These are phyloP conservation scores for Gynostemma pentaphyllum DNA, from an alignment of 306 rosid species.

Conservation along the genomic window DNA sequence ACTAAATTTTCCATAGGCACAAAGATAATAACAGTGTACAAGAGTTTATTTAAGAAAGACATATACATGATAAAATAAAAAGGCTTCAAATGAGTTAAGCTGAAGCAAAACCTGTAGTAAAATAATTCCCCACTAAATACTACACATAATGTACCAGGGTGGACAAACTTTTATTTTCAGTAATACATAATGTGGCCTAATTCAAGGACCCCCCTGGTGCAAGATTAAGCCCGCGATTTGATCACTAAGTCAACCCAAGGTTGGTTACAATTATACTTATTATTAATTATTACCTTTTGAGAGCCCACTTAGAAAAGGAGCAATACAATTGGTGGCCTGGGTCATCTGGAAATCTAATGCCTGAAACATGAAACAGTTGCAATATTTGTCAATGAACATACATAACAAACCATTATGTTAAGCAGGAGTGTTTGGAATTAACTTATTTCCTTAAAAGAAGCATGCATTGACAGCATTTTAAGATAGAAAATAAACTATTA, in stretches of 20 bases:
- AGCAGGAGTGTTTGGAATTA: neutral
- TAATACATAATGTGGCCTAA: neutral
- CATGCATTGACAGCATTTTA: neutral
- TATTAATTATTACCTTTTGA: conserved; percentile 46
- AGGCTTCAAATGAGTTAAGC: neutral
- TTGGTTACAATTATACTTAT: neutral
- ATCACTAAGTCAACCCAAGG: neutral
- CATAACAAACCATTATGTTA: conserved; percentile 11
- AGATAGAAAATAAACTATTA: neutral
- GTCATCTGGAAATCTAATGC: conserved; percentile 37
- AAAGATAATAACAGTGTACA: neutral
- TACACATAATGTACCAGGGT: neutral
- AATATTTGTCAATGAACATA: conserved; percentile 22
- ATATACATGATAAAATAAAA: neutral
- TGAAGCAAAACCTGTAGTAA: neutral
- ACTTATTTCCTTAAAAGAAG: neutral
- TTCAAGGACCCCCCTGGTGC: neutral
- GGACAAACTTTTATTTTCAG: neutral
- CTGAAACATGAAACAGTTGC: conserved; percentile 49
- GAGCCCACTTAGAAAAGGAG: conserved; percentile 50
- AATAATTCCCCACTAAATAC: neutral
- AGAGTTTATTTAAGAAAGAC: neutral
- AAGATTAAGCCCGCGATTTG: neutral
- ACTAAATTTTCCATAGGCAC: neutral
- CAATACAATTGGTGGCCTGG: conserved; percentile 30